Percentiles rank a stretch among this genome's conserved stretches.
phyloP scores from a whole-genome alignment of 371 early-diverging fungal species.

The Apophysomyces trapeziformis region DNA sequence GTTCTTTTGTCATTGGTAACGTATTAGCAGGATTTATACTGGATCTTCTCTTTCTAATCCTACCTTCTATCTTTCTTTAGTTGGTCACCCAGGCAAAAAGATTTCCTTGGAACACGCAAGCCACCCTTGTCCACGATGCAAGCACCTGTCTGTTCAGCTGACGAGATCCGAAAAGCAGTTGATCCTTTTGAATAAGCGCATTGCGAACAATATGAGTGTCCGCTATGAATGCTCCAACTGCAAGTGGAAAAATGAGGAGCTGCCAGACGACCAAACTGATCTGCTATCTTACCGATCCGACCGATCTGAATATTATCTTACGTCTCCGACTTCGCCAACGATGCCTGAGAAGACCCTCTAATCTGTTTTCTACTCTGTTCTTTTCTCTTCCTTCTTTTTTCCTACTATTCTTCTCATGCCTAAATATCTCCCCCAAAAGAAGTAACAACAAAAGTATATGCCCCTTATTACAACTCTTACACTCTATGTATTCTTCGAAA shows the following conservation, averaged over 20 bases:
- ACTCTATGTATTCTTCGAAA: not conserved
- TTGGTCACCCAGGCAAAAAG: constrained; percentile 43
- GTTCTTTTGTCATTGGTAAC: constrained; percentile 25
- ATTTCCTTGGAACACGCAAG: constrained; percentile 38
- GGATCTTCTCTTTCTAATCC: not conserved
- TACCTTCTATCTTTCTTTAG: constrained; percentile 8
- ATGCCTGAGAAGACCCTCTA: constrained; percentile 1
- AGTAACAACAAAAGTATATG: constrained; percentile 4
- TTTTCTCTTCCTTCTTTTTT: constrained; percentile 1
- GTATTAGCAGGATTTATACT: too few species aligned
- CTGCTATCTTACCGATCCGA: constrained; percentile 21
- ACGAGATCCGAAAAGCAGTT: constrained; percentile 44
- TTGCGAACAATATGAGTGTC: constrained; percentile 44
- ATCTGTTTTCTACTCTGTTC: not conserved
- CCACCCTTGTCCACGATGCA: constrained; percentile 49
- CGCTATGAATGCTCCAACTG: constrained; percentile 51
- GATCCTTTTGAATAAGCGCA: constrained; percentile 41
- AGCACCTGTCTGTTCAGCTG: constrained; percentile 42
- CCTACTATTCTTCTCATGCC: not conserved
- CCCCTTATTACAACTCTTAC: not conserved
- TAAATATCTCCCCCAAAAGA: not conserved
- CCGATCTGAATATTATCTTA: constrained; percentile 14
- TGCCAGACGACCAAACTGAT: constrained; percentile 29
- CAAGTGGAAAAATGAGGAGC: constrained; percentile 42
- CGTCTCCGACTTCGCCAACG: constrained; percentile 7